Evolutionary conservation across 805 yeast genomes (phyloP), one percentile per base, ranked within the genome.

Genomic region (Pichia pseudocactophila): DNA sequence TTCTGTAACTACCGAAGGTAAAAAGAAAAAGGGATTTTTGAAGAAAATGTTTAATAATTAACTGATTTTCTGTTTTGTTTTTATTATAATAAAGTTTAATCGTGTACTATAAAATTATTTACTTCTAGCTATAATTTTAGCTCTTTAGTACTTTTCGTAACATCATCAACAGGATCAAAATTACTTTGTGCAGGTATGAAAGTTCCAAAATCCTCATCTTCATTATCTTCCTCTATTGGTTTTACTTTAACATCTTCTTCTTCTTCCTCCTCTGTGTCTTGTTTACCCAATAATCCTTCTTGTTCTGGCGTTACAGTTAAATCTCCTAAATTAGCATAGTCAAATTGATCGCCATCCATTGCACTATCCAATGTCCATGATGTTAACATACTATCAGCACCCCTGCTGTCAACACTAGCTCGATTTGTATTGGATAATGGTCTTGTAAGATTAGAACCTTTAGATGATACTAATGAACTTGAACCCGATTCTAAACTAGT

Each of bases 201-300:
- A 36, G 51, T 56, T 13, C 65, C 66, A 39, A 62, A 61, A 32
- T 61, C 66, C 28, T 56, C 66, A 35, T 58, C 62, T 3, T 52
- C 61, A 7, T 52, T 50, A 22, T 31, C 48, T 27, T 28, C 41
- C 2, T 34, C 25, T 6, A 22, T 6, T 22, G 25, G 25, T 6
- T 5, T 22, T 6, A 5, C 34, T 15, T 36, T 35, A 6, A 13
- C 11, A 28, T 28, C 31, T 12, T 13, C 11, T 28, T 11, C 31
- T 13, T 8, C 64, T 19, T 54, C 63, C 28, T 57, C 63, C 10
- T 27, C 38, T 4, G 11, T 20, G 5, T 26, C 33, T 2, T n/a
- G n/a, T n/a, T n/a, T 19, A 4, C 13, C 30, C 32, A 42, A 18
- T 12, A 40, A 13, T 2, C 30, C 17, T 4, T 15, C 19, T 30